Percentiles rank a stretch among this genome's conserved stretches.
These are phyloP conservation scores for Torulaspora globosa DNA, from an alignment of 1,139 yeast genomes.

Conservation along the genomic window DNA sequence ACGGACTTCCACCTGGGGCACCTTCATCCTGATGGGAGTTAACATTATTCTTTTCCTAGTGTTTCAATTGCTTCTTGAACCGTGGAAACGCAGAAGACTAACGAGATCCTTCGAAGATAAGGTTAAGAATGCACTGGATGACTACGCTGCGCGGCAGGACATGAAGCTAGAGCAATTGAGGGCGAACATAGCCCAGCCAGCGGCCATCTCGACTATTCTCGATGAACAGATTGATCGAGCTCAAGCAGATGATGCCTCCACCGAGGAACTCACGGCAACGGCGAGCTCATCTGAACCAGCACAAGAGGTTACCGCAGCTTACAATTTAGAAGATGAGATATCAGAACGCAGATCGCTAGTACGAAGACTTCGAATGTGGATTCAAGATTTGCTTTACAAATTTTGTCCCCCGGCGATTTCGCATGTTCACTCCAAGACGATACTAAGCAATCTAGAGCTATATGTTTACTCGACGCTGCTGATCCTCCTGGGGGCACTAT, in stretches of 20 bases:
- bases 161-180: slow-evolving; percentile 20
- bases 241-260: not conserved
- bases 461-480: slow-evolving; percentile 16
- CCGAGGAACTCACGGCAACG: not conserved
- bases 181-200: slow-evolving; percentile 24
- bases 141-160: slow-evolving; percentile 34
- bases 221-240: not conserved
- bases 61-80: slow-evolving; percentile 86
- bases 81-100: slow-evolving; percentile 81
- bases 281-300: not conserved
- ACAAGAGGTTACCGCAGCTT: not conserved
- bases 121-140: slow-evolving; percentile 54
- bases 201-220: not conserved
- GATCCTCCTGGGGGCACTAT: slow-evolving; percentile 7
- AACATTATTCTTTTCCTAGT: slow-evolving; percentile 72
- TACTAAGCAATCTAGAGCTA: slow-evolving; percentile 16
- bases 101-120: slow-evolving; percentile 81
- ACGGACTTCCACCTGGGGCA: slow-evolving; percentile 95
- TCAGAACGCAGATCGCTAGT: slow-evolving; percentile 11
- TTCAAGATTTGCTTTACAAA: slow-evolving; percentile 4
- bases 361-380: slow-evolving; percentile 6
- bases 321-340: not conserved
- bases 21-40: slow-evolving; percentile 84
- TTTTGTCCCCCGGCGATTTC: slow-evolving; percentile 6
- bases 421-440: slow-evolving; percentile 13